A percentile compares a stretch with the other conserved stretches of the same genome.
Evolutionary conservation across 78 protist species (phyloP).

Genomic region (Planoprotostelium fungivorum): DNA sequence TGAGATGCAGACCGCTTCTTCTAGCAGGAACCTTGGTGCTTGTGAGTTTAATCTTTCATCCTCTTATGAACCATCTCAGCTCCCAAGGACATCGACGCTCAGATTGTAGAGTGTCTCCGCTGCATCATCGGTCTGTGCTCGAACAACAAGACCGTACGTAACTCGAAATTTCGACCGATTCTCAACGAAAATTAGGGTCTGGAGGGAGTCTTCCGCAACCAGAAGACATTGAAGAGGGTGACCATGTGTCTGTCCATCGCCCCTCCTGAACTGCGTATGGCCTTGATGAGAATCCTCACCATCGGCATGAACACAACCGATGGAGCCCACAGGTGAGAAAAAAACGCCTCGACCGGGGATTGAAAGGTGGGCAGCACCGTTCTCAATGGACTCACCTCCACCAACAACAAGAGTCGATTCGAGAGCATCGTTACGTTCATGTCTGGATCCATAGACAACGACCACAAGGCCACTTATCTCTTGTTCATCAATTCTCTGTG

Average conservation of each 20-base stretch:
- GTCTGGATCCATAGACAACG: background rate
- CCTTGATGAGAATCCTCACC: background rate
- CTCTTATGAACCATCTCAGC: too few relatives aligned
- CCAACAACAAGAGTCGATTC: background rate
- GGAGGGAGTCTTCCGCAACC: background rate
- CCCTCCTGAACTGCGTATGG: background rate
- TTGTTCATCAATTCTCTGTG: conserved; percentile 40
- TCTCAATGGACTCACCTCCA: background rate
- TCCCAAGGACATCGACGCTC: background rate
- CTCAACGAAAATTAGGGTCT: background rate
- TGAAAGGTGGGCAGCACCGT: background rate
- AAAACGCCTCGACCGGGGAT: too few relatives aligned
- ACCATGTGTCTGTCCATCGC: background rate
- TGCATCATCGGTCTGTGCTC: background rate
- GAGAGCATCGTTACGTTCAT: background rate
- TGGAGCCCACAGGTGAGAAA: background rate
- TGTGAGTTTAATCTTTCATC: too few relatives aligned
- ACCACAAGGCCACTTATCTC: conserved; percentile 41
- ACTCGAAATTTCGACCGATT: background rate
- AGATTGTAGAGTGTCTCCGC: background rate
- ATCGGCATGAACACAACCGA: background rate
- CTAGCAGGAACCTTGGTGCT: background rate
- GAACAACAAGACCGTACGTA: background rate
- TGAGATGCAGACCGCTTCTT: background rate
- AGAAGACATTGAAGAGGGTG: background rate